These are phyloP conservation scores for Apiospora saccharicola DNA, from an alignment of 2,329 filamentous ascomycete genomes.

Conservation along the genomic window DNA sequence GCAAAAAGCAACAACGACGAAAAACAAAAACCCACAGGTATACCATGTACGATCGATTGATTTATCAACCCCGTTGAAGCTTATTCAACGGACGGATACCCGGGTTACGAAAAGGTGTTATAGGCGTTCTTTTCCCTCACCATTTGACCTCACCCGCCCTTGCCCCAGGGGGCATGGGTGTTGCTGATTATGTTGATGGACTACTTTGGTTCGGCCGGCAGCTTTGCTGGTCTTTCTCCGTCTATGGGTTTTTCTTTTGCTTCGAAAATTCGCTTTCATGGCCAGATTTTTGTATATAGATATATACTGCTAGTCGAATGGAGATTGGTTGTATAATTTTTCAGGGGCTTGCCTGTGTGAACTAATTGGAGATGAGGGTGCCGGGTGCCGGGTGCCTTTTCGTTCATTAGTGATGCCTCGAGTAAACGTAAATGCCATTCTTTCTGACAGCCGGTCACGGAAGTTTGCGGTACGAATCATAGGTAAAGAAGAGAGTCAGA, in stretches of 20 bases:
- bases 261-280: slow-evolving; percentile 8
- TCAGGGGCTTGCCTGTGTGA: background rate
- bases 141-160: background rate
- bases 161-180: background rate
- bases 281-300: slow-evolving; percentile 12
- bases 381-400: no score
- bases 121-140: slow-evolving; percentile 8
- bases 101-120: slow-evolving; percentile 16
- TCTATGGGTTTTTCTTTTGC: background rate
- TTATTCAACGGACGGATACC: background rate
- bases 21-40: slow-evolving; percentile 4
- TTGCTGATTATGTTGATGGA: background rate
- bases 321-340: background rate
- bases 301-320: slow-evolving; percentile 10
- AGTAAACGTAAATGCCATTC: no score
- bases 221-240: background rate
- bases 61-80: background rate
- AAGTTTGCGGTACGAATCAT: no score
- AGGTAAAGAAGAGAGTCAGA: background rate
- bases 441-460: no score
- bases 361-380: background rate
- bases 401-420: background rate
- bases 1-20: background rate
- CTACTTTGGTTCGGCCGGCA: background rate
- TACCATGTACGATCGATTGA: slow-evolving; percentile 9